Evolutionary conservation across 139 green algal genomes (phyloP), one percentile per base, ranked within the genome.

Genomic region (Picochlorum sp.): DNA sequence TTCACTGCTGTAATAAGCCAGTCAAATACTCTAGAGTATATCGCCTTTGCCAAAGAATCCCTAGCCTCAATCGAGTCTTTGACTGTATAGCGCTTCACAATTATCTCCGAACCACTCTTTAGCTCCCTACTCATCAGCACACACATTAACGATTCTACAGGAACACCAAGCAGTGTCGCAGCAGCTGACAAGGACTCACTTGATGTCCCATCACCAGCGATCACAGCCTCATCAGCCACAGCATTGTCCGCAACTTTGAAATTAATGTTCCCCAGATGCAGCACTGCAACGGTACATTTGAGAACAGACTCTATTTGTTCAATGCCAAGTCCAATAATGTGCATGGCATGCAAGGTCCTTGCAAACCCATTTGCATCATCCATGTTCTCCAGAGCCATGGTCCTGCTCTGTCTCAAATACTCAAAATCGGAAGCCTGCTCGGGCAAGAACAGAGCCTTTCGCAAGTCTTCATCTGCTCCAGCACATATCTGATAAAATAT

Each of bases 401-500:
- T 60, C 8, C 61, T 69, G 12, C 59, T 75, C 39, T 72, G 41
- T 16, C 53, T 22, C 18, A 93, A 74, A 70, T 82, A 93, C 1
- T 56, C 37, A 47, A 89, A 93, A 10, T 55, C 61, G 8, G 43
- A 5, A 9, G 59, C 57, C 10, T 61, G 69, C 4, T 31, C 28
- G 32, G 63, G 53, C 39, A 87, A 67, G 41, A 35, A 39, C 33
- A 75, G 51, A 25, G 31, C 33, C 4, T 50, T 22, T 7, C 30
- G 32, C 44, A 68, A 59, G 20, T 75, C 51, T 9, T 54, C 33
- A 14, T 39, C 33, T 31, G 64, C 68, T 30, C 75, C 85, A 76
- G 33, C 71, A 63, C 49, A 87, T 66, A 67, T 93, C 73, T 94
- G 84, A 71, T 98, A 98, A 71, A 98, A 98, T 67, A 93, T 87